phyloP scores from a whole-genome alignment of 805 yeast genomes.

The Candida oleophila region DNA sequence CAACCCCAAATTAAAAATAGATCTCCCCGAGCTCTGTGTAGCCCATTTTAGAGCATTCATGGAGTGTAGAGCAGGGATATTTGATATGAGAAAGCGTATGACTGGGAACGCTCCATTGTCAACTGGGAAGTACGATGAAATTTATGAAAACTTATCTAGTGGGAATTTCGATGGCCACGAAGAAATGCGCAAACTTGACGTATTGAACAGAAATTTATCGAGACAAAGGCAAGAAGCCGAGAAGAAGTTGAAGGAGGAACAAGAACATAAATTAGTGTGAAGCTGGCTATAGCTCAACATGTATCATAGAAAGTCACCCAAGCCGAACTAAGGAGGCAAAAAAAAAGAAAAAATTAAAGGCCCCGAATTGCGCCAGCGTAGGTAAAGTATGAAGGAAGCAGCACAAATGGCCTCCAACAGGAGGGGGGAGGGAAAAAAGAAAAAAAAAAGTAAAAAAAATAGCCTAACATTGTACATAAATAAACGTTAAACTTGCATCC shows the following conservation, averaged over 20 bases:
- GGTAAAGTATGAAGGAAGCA: no score
- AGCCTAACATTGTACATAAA: not conserved
- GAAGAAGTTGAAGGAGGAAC: slow-evolving; percentile 30
- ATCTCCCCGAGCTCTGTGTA: slow-evolving; percentile 83
- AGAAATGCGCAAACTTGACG: slow-evolving; percentile 71
- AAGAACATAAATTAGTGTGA: not conserved
- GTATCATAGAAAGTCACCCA: not conserved
- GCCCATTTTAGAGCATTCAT: slow-evolving; percentile 82
- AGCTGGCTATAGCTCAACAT: not conserved
- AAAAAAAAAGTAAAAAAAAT: not conserved
- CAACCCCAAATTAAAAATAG: slow-evolving; percentile 70
- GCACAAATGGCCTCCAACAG: no score
- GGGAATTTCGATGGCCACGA: slow-evolving; percentile 84
- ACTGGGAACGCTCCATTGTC: slow-evolving; percentile 92
- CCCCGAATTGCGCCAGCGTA: no score
- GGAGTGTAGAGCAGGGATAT: slow-evolving; percentile 88
- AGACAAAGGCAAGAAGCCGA: slow-evolving; percentile 25
- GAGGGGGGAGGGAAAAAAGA: no score
- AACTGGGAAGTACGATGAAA: slow-evolving; percentile 89
- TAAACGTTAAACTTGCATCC: not conserved
- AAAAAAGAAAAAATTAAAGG: no score
- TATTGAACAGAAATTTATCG: slow-evolving; percentile 52
- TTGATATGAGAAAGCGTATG: slow-evolving; percentile 88
- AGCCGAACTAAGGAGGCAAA: not conserved
- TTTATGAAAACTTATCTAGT: slow-evolving; percentile 69